Percentiles rank a stretch among this genome's conserved stretches.
Evolutionary conservation across 169 alveolate genomes (phyloP).

Genomic region (Plasmodium coatneyi): DNA sequence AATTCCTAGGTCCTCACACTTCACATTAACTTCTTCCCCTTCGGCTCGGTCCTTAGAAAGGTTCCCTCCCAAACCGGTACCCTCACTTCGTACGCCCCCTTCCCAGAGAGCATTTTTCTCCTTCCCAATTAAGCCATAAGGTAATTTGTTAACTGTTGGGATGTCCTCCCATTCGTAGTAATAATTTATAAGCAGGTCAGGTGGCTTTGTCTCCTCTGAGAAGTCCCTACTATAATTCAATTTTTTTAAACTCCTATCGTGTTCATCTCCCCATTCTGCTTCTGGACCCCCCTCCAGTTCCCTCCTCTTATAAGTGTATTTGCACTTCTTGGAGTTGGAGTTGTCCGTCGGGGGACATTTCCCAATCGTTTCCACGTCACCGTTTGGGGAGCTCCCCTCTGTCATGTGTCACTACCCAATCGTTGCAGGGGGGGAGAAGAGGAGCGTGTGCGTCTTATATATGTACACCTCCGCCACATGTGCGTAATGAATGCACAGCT

Average conservation of each 20-base stretch:
- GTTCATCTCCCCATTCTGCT: conserved; percentile 15
- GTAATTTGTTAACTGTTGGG: conserved; percentile 28
- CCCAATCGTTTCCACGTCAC: background rate
- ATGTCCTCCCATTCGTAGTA: conserved; percentile 60
- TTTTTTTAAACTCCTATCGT: conserved; percentile 18
- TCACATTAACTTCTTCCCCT: background rate
- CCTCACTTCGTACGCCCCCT: background rate
- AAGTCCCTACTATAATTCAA: background rate
- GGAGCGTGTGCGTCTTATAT: background rate
- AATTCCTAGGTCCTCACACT: background rate
- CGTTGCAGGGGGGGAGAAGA: background rate
- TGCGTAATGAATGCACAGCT: background rate
- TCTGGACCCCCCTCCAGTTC: conserved; percentile 8
- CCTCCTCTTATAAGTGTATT: conserved; percentile 13
- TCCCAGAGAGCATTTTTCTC: conserved; percentile 6
- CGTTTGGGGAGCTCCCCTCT: background rate
- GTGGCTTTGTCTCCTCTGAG: background rate
- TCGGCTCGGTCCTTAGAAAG: background rate
- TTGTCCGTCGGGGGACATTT: background rate
- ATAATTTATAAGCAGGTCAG: conserved; percentile 39
- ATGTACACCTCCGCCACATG: background rate
- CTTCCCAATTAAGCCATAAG: conserved; percentile 72
- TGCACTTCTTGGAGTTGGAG: background rate
- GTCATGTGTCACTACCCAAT: background rate
- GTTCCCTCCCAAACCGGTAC: background rate